Evolutionary conservation across 108 stramenopile species (phyloP), one percentile per base, ranked within the genome.

Genomic region (Nitzschia inconspicua): DNA sequence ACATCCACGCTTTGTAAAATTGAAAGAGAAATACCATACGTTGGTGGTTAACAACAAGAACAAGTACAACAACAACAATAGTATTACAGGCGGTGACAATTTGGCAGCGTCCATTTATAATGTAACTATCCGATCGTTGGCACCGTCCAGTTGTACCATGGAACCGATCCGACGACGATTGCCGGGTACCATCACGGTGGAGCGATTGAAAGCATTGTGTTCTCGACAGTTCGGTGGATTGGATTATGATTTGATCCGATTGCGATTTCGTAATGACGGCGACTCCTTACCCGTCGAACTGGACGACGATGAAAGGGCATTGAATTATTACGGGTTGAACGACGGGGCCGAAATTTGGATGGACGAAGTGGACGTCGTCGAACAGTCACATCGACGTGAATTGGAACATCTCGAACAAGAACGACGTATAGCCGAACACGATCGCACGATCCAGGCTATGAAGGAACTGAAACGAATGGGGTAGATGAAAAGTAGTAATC

Each of bases 331-430:
- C 57, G 94, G 94, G n/a, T 80, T 91, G 8, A 65, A 62, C 16
- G 91, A 95, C 63, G 94, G 94, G 14, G 75, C 85, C 10, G 83
- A 89, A 60, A 91, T 95, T 44, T 68, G 87, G 14, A 82, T 95
- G 58, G 88, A 91, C 49, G 94, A 95, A 73, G 58, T 79, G 35
- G 86, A 88, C 55, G 56, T 72, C 2, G 73, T 67, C 41, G 76
- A 73, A 6, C 42, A 47, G 40, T n/a, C n/a, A n/a, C n/a, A n/a
- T n/a, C 53, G 61, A 48, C 47, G 47, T 44, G 73, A 81, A 51
- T 59, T 61, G 30, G 32, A 57, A 22, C 60, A 65, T 11, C 40
- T 70, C 10, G 73, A 77, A 39, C 76, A 81, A 23, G 35, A 47
- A n/a, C 72, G 61, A 37, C 65, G 47, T 22, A 58, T 81, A 14